Base-by-base conservation (phyloP, 164 flowering plant genomes). In the Malania oleifera region DNA sequence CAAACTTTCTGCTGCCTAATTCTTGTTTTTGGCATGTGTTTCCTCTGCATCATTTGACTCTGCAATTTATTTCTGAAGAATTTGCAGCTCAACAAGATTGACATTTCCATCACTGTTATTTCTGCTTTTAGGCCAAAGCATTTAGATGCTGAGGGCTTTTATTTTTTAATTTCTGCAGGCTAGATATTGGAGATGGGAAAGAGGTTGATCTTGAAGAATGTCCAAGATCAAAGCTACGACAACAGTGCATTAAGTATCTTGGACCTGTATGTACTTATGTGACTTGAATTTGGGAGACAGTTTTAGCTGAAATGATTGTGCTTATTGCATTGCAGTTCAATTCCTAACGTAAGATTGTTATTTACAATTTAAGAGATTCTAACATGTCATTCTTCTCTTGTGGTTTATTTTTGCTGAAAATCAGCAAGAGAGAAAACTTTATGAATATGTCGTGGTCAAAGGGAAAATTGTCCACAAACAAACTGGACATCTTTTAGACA, bases 111-210 rank as follows among this genome's bases (percentile, higher is more conserved):
- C n/a, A n/a, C n/a, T n/a, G n/a, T n/a, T n/a, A n/a, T n/a, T n/a
- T n/a, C n/a, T n/a, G n/a, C n/a, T n/a, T n/a, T n/a, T n/a, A n/a
- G n/a, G n/a, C n/a, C n/a, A n/a, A n/a, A n/a, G n/a, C n/a, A n/a
- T n/a, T n/a, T n/a, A n/a, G 26, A 46, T 46, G 50, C 50, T 46
- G n/a, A n/a, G 22, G 5, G 50, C 2, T 5, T 6, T 23, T 46
- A 2, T 13, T 40, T 37, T 24, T 31, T n/a, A 23, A 20, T n/a
- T 28, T 58, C 26, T 65, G 47, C 79, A 93, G 98, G 98, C 63
- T 93, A 76, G 98, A 93, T 72, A 19, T 93, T 54, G 98, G 98
- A 66, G 86, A 77, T 63, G 98, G 98, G 39, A 89, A 76, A 67
- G 86, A 86, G 31, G 62, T 86, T 49, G 89, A 93, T 70, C 86